Conservation (phyloP, 1,284 basidiomycete species). For the Mrakiaceae sp. region DNA sequence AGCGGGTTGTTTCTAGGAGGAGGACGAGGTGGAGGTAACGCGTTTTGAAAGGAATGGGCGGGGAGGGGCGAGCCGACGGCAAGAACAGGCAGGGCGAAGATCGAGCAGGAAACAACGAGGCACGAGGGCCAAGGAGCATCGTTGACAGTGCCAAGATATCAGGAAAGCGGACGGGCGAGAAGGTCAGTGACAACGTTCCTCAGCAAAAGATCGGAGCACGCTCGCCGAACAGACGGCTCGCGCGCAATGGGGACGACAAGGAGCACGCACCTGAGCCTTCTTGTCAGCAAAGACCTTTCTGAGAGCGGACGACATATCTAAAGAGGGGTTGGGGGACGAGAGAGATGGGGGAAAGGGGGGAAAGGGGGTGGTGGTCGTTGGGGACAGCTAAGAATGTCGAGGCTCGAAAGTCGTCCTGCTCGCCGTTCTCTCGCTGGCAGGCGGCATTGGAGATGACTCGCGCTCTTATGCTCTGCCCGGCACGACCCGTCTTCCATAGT, state of each 20-base stretch:
- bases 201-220: not conserved
- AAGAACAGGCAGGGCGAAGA: slow-evolving; percentile 1
- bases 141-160: slow-evolving; percentile 9
- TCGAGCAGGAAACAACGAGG: not conserved
- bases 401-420: too few relatives aligned
- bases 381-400: not conserved
- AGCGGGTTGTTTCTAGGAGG: slow-evolving; percentile 43
- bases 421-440: too few relatives aligned
- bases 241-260: too few relatives aligned
- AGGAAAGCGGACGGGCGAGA: not conserved
- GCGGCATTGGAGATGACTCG: too few relatives aligned
- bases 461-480: too few relatives aligned
- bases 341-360: slow-evolving; percentile 10
- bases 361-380: not conserved
- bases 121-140: too few relatives aligned
- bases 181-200: not conserved
- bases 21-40: not conserved
- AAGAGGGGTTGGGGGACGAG: too few relatives aligned
- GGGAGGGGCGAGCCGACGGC: slow-evolving; percentile 20
- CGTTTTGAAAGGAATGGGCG: not conserved
- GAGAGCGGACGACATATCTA: slow-evolving; percentile 55
- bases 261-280: slow-evolving; percentile 46
- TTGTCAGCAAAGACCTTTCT: slow-evolving; percentile 61
- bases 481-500: too few relatives aligned
- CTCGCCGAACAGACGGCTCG: not conserved